Evolutionary conservation across 2,329 filamentous ascomycete species (phyloP).

Genomic region (Fusarium keratoplasticum): DNA sequence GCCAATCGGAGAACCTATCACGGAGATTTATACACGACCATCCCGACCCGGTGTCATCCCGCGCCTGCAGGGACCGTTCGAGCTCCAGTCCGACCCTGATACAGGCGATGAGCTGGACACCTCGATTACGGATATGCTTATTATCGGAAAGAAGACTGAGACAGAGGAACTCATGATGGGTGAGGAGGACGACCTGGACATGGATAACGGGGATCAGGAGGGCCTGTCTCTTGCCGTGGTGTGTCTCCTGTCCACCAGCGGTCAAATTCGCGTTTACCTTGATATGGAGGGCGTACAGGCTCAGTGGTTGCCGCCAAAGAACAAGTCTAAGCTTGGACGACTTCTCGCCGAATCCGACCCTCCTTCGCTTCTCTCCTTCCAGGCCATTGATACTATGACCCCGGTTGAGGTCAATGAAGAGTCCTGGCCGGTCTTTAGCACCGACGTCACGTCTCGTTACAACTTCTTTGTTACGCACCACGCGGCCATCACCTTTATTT

Average conservation of each 20-base stretch:
- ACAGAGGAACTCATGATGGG: slow-evolving; percentile 70
- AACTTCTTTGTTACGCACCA: slow-evolving; percentile 72
- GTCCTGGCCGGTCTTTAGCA: slow-evolving; percentile 72
- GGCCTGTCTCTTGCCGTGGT: slow-evolving; percentile 70
- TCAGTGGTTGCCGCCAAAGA: slow-evolving; percentile 72
- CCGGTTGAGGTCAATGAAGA: slow-evolving; percentile 65
- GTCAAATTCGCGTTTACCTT: slow-evolving; percentile 70
- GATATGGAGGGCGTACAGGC: slow-evolving; percentile 72
- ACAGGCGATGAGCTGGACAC: slow-evolving; percentile 68
- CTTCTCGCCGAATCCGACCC: slow-evolving; percentile 52
- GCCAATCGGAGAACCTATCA: slow-evolving; percentile 58
- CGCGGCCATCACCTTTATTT: slow-evolving; percentile 69
- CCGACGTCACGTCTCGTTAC: slow-evolving; percentile 71
- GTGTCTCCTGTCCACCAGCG: slow-evolving; percentile 70
- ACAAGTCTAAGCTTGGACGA: slow-evolving; percentile 60
- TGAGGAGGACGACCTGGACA: slow-evolving; percentile 71
- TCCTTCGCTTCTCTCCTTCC: slow-evolving; percentile 69
- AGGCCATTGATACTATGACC: slow-evolving; percentile 70
- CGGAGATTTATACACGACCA: slow-evolving; percentile 69
- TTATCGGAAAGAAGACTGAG: slow-evolving; percentile 72
- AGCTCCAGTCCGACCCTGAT: slow-evolving; percentile 65
- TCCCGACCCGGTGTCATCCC: slow-evolving; percentile 68
- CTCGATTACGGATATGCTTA: slow-evolving; percentile 70
- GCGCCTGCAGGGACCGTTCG: slow-evolving; percentile 72
- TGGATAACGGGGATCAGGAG: slow-evolving; percentile 67